These are phyloP conservation scores for Rubus idaeus DNA, from an alignment of 306 rosid genomes.

Conservation along the genomic window DNA sequence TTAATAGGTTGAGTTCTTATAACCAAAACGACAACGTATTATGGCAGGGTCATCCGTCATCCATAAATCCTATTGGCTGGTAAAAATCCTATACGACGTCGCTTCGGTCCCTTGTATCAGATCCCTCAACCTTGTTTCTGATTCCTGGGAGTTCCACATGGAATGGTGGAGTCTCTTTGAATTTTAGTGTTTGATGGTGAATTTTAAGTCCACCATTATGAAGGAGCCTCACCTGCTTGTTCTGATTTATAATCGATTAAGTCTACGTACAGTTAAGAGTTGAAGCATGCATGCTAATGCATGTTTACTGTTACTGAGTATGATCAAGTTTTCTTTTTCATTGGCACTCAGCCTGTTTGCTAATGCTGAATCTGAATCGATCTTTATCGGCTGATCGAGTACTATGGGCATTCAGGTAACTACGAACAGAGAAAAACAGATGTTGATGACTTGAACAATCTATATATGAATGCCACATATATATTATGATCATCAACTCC, in stretches of 20 bases:
- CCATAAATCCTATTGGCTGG: slow-evolving; percentile 82
- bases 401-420: slow-evolving; percentile 80
- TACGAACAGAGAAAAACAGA: background rate
- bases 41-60: slow-evolving; percentile 13
- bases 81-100: slow-evolving; percentile 52
- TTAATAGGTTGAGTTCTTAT: too few species aligned
- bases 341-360: slow-evolving; percentile 64
- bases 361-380: too few species aligned
- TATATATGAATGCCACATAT: too few species aligned
- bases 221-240: slow-evolving; percentile 53
- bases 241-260: background rate
- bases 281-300: background rate
- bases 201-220: slow-evolving; percentile 67
- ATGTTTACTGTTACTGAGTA: background rate
- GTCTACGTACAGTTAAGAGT: background rate
- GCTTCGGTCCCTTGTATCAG: slow-evolving; percentile 78
- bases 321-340: slow-evolving; percentile 12
- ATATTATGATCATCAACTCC: too few species aligned
- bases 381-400: slow-evolving; percentile 79
- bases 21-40: too few species aligned
- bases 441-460: too few species aligned
- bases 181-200: background rate
- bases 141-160: slow-evolving; percentile 89
- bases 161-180: background rate
- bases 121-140: slow-evolving; percentile 88